Evolutionary conservation across 306 rosid genomes (phyloP).

Genomic region (Sesbania bispinosa): DNA sequence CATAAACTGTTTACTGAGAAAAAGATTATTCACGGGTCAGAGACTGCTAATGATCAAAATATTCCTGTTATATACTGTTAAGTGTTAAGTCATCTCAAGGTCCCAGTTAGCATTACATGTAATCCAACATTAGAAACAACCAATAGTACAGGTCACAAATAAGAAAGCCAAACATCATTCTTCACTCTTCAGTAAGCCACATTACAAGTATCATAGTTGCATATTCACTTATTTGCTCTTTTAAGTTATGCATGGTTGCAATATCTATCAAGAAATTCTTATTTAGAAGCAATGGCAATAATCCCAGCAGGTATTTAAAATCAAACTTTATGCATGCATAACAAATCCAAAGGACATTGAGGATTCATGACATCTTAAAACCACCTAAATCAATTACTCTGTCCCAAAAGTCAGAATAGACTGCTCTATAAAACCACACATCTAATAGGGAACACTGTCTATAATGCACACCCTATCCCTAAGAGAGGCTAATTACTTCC

Average conservation of each 20-base stretch:
- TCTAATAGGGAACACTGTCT: not conserved
- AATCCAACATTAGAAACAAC: not conserved
- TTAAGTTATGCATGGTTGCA: not conserved
- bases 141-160: not conserved
- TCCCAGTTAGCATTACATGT: not conserved
- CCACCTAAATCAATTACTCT: not conserved
- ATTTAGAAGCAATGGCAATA: conserved; percentile 2
- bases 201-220: not conserved
- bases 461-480: not conserved
- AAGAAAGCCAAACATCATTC: not conserved
- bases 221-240: not conserved
- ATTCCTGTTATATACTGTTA: not conserved
- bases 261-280: not conserved
- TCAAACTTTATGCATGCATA: not conserved
- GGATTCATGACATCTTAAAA: not conserved
- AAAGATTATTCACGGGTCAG: not conserved
- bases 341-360: not conserved
- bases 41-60: not conserved
- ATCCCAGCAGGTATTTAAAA: not conserved
- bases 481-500: not conserved
- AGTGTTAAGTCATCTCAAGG: not conserved
- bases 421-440: not conserved
- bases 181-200: not conserved
- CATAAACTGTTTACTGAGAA: not conserved
- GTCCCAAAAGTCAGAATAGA: not conserved